Evolutionary conservation across 345 rosid genomes (phyloP), one percentile per base, ranked within the genome.

Genomic region (Salix purpurea): DNA sequence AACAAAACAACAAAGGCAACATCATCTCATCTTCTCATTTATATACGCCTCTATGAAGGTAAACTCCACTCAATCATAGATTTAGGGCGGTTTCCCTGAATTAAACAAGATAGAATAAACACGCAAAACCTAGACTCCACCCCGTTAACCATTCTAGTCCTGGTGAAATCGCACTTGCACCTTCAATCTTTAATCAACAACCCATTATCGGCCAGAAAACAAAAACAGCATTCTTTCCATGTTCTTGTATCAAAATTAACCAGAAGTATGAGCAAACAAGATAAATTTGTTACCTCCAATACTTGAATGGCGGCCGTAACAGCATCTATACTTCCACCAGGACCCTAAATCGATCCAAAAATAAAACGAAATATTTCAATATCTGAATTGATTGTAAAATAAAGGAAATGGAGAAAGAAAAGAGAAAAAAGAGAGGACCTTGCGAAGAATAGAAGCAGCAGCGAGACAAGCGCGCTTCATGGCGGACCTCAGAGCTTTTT

Each of bases 381-480:
- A 21, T 4, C 50, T 12, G 12, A n/a, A 34, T 16, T 56, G 12
- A 6, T 2, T 23, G 66, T 13, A 2, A 19, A 46, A 23, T 12
- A 2, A 2, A 68, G 6, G 23, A 19, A 67, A 66, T 0, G 36
- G 39, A 71, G 68, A n/a, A 36, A 50, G 30, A 9, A 7, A 67
- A 50, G 37, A 50, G 40, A 10, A 13, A 67, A 50, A 50, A 70
- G 61, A 74, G 30, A 23, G 40, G 24, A 94, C 98, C 97, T 92
- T 80, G 84, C 85, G 89, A 69, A 94, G 98, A 84, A 91, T 76
- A 36, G 89, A 83, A 26, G 97, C 90, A 21, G 97, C 98, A 50
- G 94, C 92, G 36, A 90, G 78, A 79, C 99, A 92, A 80, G 99
- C 94, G 58, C 98, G 98, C 79, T 87, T 91, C 91, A 96, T 96